phyloP scores from a whole-genome alignment of 2,329 filamentous ascomycete species.

The Penicillium sp. region DNA sequence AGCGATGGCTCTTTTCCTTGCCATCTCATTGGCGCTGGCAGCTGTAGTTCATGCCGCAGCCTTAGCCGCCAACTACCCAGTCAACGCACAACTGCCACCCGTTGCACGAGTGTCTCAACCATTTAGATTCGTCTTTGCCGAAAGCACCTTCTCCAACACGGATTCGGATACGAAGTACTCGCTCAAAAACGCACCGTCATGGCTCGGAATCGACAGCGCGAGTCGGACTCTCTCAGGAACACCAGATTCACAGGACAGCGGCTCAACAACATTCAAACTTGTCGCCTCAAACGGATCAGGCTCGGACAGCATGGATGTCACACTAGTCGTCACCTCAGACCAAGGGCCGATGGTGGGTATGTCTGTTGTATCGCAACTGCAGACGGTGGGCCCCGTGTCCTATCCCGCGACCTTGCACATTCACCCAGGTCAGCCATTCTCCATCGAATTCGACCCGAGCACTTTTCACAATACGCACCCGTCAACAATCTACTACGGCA shows the following conservation, averaged over 20 bases:
- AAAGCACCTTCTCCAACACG: slow-evolving; percentile 69
- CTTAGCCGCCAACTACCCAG: slow-evolving; percentile 62
- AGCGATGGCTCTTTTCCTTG: slow-evolving; percentile 32
- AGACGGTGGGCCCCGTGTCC: slow-evolving; percentile 39
- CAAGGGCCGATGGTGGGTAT: slow-evolving; percentile 39
- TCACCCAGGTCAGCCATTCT: slow-evolving; percentile 54
- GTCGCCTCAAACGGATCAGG: slow-evolving; percentile 69
- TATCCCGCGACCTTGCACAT: slow-evolving; percentile 43
- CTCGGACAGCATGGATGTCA: slow-evolving; percentile 65
- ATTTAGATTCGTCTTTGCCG: slow-evolving; percentile 45
- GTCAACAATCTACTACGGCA: slow-evolving; percentile 72
- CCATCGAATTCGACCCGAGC: slow-evolving; percentile 68
- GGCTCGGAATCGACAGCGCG: slow-evolving; percentile 71
- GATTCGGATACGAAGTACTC: slow-evolving; percentile 63
- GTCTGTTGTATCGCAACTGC: slow-evolving; percentile 40
- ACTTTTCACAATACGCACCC: slow-evolving; percentile 64
- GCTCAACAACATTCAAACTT: slow-evolving; percentile 65
- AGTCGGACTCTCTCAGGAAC: slow-evolving; percentile 71
- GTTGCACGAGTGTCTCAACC: slow-evolving; percentile 69
- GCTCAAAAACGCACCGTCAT: slow-evolving; percentile 66
- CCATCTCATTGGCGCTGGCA: slow-evolving; percentile 30
- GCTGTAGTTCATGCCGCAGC: slow-evolving; percentile 36
- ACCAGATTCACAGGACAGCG: slow-evolving; percentile 60
- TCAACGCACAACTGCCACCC: slow-evolving; percentile 82
- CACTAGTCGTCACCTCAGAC: slow-evolving; percentile 67